Evolutionary conservation across 129 eudicot species (phyloP).

Genomic region (Pseudognaphalium luteoalbum): DNA sequence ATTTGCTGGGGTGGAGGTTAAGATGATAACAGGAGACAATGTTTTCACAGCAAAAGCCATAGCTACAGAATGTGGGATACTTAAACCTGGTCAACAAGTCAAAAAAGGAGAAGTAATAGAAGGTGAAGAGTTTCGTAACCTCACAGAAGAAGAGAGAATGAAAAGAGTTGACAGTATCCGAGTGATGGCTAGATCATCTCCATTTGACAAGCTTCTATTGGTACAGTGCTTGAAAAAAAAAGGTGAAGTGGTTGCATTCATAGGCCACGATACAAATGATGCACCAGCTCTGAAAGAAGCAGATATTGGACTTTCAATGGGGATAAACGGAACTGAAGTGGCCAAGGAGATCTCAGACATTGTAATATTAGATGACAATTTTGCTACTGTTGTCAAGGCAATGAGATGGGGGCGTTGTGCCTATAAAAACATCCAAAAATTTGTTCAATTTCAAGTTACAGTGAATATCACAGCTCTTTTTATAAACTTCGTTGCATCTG

Average conservation of each 20-base stretch:
- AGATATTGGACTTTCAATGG: constrained; percentile 89
- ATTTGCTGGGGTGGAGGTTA: constrained; percentile 67
- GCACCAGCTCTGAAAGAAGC: constrained; percentile 95
- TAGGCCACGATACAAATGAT: constrained; percentile 85
- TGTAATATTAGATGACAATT: constrained; percentile 78
- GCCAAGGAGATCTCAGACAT: constrained; percentile 92
- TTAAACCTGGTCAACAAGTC: constrained; percentile 37
- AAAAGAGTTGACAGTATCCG: constrained; percentile 48
- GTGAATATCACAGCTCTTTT: constrained; percentile 93
- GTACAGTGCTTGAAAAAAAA: constrained; percentile 74
- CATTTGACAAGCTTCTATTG: constrained; percentile 83
- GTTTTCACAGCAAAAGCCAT: constrained; percentile 91
- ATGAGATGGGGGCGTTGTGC: constrained; percentile 81
- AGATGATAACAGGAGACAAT: constrained; percentile 92
- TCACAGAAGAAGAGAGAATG: constrained; percentile 58
- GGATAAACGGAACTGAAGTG: constrained; percentile 87
- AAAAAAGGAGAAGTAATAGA: constrained; percentile 60
- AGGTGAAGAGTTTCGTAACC: constrained; percentile 67
- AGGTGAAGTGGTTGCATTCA: constrained; percentile 88
- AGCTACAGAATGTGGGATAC: constrained; percentile 85
- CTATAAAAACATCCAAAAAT: constrained; percentile 82
- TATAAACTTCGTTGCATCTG: constrained; percentile 76
- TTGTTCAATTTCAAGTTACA: constrained; percentile 80
- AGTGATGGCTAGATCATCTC: constrained; percentile 93
- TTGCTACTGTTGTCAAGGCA: constrained; percentile 68